These are phyloP conservation scores for Phytophthora colocasiae DNA, from an alignment of 352 stramenopile genomes.

Conservation along the genomic window DNA sequence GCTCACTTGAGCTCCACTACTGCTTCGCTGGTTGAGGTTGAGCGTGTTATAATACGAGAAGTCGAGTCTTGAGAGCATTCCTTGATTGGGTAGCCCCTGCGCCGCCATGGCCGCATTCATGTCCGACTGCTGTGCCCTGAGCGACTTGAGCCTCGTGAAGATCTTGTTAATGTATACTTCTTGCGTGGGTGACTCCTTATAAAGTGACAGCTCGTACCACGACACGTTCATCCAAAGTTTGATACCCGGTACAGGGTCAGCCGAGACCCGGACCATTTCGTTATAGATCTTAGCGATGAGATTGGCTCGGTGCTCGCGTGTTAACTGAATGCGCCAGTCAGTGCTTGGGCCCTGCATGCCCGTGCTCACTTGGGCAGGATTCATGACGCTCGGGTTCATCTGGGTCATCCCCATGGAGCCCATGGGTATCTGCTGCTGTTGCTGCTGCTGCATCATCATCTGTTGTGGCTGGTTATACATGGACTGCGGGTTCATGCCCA, in stretches of 20 bases:
- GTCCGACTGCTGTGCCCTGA: slow-evolving; percentile 77
- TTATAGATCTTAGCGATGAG: slow-evolving; percentile 91
- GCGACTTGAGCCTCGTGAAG: slow-evolving; percentile 83
- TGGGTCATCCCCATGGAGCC: slow-evolving; percentile 28
- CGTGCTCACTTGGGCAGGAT: slow-evolving; percentile 27
- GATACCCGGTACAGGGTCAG: slow-evolving; percentile 78
- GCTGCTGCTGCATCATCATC: slow-evolving; percentile 67
- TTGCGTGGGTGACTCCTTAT: slow-evolving; percentile 87
- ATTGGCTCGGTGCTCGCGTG: slow-evolving; percentile 79
- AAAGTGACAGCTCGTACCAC: slow-evolving; percentile 88
- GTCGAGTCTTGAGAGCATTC: slow-evolving; percentile 79
- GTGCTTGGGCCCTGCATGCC: slow-evolving; percentile 29
- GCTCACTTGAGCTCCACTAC: slow-evolving; percentile 31
- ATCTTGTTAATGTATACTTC: slow-evolving; percentile 92
- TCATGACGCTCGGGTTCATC: slow-evolving; percentile 36
- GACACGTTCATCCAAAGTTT: slow-evolving; percentile 91
- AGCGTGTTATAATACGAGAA: slow-evolving; percentile 86
- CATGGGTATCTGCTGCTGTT: slow-evolving; percentile 43
- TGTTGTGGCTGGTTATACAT: slow-evolving; percentile 53
- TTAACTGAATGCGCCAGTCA: slow-evolving; percentile 85
- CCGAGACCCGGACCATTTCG: slow-evolving; percentile 85
- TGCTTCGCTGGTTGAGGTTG: slow-evolving; percentile 49
- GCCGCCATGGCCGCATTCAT: slow-evolving; percentile 74
- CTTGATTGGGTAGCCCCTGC: slow-evolving; percentile 71
- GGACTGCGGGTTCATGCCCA: slow-evolving; percentile 40